phyloP scores from a whole-genome alignment of 768 basidiomycete genomes.

The Tricholoma matsutake region DNA sequence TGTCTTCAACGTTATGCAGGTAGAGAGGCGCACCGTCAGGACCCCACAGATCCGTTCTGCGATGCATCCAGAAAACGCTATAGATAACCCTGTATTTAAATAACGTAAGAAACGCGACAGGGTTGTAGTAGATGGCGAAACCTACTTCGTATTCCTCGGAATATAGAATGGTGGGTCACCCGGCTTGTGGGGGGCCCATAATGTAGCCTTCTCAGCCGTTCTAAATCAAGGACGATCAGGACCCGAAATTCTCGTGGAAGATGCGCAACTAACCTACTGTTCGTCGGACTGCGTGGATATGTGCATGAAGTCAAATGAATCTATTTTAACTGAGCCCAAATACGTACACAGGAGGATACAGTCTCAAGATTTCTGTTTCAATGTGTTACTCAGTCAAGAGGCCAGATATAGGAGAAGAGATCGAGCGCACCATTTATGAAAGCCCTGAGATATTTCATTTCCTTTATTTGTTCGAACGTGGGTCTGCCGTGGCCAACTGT shows the following conservation, averaged over 20 bases:
- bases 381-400: neutral
- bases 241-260: neutral
- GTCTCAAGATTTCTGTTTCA: slow-evolving; percentile 47
- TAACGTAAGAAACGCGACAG: neutral
- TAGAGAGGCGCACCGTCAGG: slow-evolving; percentile 50
- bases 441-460: too few relatives aligned
- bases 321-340: neutral
- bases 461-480: slow-evolving; percentile 52
- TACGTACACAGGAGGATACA: slow-evolving; percentile 50
- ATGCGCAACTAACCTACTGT: neutral
- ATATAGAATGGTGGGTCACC: neutral
- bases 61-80: slow-evolving; percentile 57
- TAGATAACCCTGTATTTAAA: slow-evolving; percentile 34
- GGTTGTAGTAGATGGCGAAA: neutral
- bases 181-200: neutral
- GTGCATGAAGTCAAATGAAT: neutral
- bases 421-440: slow-evolving; percentile 44
- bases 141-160: neutral
- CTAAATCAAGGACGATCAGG: neutral
- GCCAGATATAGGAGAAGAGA: neutral
- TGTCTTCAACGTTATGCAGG: neutral
- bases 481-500: slow-evolving; percentile 47
- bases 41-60: slow-evolving; percentile 62
- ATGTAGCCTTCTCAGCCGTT: neutral
- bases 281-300: neutral